Conservation (phyloP, 192 early-diverging fungal genomes). For the Ramicandelaber brevisporus region DNA sequence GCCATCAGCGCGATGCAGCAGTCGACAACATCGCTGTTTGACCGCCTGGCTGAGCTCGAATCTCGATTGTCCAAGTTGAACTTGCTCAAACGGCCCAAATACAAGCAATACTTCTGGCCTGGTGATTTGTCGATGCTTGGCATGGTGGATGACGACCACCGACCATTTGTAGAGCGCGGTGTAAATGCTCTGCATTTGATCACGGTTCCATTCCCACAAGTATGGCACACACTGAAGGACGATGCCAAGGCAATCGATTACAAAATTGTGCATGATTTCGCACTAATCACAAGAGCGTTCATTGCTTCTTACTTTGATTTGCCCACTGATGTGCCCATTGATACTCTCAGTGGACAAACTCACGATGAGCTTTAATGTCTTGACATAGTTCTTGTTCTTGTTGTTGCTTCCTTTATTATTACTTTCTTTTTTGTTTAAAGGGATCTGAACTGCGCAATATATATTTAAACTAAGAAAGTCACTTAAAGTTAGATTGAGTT, state of each 20-base stretch:
- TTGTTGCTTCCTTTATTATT: too few relatives aligned
- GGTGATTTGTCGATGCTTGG: slow-evolving; percentile 12
- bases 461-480: too few relatives aligned
- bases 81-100: neutral
- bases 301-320: slow-evolving; percentile 37
- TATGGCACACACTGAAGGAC: slow-evolving; percentile 68
- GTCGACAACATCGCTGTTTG: slow-evolving; percentile 38
- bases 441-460: too few relatives aligned
- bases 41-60: slow-evolving; percentile 41
- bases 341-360: too few relatives aligned
- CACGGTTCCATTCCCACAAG: slow-evolving; percentile 53
- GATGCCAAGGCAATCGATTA: slow-evolving; percentile 37
- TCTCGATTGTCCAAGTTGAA: slow-evolving; percentile 16
- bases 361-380: too few relatives aligned
- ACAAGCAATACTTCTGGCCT: slow-evolving; percentile 2
- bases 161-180: slow-evolving; percentile 54
- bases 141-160: slow-evolving; percentile 63
- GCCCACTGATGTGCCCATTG: too few relatives aligned
- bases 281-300: slow-evolving; percentile 52
- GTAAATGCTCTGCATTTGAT: slow-evolving; percentile 77
- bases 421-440: too few relatives aligned
- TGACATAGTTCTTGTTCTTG: too few relatives aligned
- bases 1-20: slow-evolving; percentile 6
- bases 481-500: too few relatives aligned
- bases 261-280: slow-evolving; percentile 40